phyloP scores from a whole-genome alignment of 1,139 yeast species.

The Arxiozyma heterogenica region DNA sequence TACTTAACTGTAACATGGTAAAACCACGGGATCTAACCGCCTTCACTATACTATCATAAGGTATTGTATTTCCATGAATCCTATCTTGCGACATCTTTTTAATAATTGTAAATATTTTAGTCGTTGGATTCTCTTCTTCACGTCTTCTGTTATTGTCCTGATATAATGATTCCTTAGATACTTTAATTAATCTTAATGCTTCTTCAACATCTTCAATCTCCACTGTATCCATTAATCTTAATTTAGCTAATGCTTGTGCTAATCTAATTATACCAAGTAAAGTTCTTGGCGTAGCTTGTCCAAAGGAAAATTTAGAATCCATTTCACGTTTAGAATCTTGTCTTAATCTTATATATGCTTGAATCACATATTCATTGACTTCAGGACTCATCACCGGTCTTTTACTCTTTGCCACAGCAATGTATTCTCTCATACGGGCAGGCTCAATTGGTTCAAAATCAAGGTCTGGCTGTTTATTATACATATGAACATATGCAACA shows the following conservation, averaged over 20 bases:
- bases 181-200: conserved; percentile 78
- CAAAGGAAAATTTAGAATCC: conserved; percentile 67
- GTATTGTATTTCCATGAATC: conserved; percentile 35
- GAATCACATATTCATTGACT: conserved; percentile 82
- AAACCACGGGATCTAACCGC: conserved; percentile 78
- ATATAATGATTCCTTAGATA: conserved; percentile 73
- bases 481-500: conserved; percentile 94
- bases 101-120: conserved; percentile 51
- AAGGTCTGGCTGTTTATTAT: conserved; percentile 73
- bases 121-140: conserved; percentile 48
- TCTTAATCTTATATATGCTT: conserved; percentile 81
- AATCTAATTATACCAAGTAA: conserved; percentile 82
- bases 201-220: conserved; percentile 83
- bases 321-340: conserved; percentile 78
- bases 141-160: conserved; percentile 41
- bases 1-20: conserved; percentile 68
- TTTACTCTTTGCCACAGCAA: conserved; percentile 74
- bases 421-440: conserved; percentile 73
- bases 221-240: conserved; percentile 70
- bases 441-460: conserved; percentile 73
- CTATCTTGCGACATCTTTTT: conserved; percentile 30
- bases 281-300: conserved; percentile 94
- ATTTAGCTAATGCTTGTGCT: conserved; percentile 89
- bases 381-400: conserved; percentile 83
- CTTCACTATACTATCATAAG: conserved; percentile 52